Evolutionary conservation across 176 grass and related monocot species (phyloP).

Genomic region (Hordeum marinum): DNA sequence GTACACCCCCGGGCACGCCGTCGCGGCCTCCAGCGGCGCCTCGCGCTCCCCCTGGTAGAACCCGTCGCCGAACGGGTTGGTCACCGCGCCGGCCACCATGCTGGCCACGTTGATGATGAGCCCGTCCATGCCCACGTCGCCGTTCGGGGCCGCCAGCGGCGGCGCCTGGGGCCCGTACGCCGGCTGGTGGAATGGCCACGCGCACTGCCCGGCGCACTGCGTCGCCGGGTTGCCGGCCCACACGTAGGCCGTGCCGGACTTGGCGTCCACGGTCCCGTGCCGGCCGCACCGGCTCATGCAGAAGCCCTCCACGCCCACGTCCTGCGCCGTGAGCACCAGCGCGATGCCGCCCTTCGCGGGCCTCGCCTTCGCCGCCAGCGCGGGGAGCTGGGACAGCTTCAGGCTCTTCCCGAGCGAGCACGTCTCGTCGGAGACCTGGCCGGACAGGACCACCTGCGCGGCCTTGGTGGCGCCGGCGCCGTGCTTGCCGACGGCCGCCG

Average conservation of each 20-base stretch:
- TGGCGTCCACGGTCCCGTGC: constrained; percentile 22
- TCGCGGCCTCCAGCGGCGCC: constrained; percentile 59
- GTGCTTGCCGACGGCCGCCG: neutral
- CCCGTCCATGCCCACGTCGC: constrained; percentile 54
- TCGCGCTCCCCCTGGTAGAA: constrained; percentile 67
- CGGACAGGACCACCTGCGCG: constrained; percentile 28
- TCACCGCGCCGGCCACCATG: constrained; percentile 56
- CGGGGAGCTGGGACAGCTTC: constrained; percentile 33
- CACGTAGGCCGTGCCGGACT: constrained; percentile 32
- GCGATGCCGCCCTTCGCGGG: constrained; percentile 43
- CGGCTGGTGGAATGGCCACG: constrained; percentile 92
- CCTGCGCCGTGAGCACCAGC: constrained; percentile 54
- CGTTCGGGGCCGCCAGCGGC: constrained; percentile 46
- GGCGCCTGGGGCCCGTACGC: constrained; percentile 49
- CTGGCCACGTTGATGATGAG: constrained; percentile 64
- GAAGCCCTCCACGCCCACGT: constrained; percentile 62
- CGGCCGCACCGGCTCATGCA: constrained; percentile 67
- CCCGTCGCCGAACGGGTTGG: constrained; percentile 69
- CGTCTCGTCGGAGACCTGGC: constrained; percentile 47
- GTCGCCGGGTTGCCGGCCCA: constrained; percentile 62
- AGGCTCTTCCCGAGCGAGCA: constrained; percentile 55
- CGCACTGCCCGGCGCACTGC: constrained; percentile 85
- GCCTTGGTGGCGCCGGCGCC: neutral
- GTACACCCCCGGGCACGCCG: constrained; percentile 63
- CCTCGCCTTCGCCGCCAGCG: constrained; percentile 36